Conservation (phyloP, 352 stramenopile species). For the Pythium volutum region DNA sequence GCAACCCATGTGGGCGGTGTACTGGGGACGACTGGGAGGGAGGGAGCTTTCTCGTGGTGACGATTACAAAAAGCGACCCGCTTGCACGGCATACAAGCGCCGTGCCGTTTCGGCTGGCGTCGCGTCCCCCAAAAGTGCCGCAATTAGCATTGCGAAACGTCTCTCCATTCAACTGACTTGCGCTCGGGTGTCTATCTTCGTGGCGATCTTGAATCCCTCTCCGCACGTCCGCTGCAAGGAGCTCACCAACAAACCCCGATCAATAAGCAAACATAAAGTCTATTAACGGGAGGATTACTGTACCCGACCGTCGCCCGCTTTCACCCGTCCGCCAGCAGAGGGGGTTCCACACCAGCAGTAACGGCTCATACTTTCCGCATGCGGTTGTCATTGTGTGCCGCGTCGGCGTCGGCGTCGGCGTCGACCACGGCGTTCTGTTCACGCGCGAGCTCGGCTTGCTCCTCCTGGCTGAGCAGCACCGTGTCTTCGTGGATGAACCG, state of each 20-base stretch:
- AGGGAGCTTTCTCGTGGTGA: too few species aligned
- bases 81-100: not conserved
- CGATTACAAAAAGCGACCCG: too few species aligned
- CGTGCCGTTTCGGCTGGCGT: conserved; percentile 3
- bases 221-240: too few species aligned
- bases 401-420: conserved; percentile 13
- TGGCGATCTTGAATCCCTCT: too few species aligned
- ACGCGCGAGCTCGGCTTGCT: conserved; percentile 27
- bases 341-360: not conserved
- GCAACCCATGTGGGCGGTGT: conserved; percentile 77
- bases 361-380: conserved; percentile 2
- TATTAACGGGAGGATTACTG: conserved; percentile 14
- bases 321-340: too few species aligned
- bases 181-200: too few species aligned
- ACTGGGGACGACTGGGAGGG: not conserved
- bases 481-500: conserved; percentile 55
- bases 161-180: not conserved
- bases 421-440: conserved; percentile 7
- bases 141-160: conserved; percentile 5
- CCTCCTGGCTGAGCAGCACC: conserved; percentile 44
- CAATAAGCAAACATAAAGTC: conserved; percentile 20
- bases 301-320: too few species aligned
- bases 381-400: conserved; percentile 13
- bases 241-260: not conserved
- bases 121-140: not conserved